Percentiles rank a stretch among this genome's conserved stretches.
These are phyloP conservation scores for Vachellia pachyceras DNA, from an alignment of 306 rosid genomes.

Conservation along the genomic window DNA sequence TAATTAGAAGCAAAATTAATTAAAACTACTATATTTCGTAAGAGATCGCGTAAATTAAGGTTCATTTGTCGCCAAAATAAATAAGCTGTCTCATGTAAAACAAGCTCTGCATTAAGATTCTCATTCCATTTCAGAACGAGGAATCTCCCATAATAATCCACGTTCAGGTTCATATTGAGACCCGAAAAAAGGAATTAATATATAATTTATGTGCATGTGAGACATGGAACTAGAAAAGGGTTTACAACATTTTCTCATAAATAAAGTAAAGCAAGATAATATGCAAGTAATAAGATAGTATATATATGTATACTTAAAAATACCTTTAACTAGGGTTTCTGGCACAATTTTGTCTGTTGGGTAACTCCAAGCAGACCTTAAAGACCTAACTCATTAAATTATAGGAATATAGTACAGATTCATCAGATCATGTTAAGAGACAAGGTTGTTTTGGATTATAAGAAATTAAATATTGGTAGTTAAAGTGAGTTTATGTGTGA, in stretches of 20 bases:
- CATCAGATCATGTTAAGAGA: slow-evolving; percentile 54
- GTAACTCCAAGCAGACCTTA: slow-evolving; percentile 46
- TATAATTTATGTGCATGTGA: slow-evolving; percentile 27
- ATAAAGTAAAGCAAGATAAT: background rate
- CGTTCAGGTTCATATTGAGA: slow-evolving; percentile 13
- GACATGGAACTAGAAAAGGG: slow-evolving; percentile 36
- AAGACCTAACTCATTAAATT: slow-evolving; percentile 37
- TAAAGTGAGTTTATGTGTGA: slow-evolving; percentile 27
- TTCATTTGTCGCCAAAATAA: slow-evolving; percentile 15
- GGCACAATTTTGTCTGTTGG: slow-evolving; percentile 49
- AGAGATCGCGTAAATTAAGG: slow-evolving; percentile 16
- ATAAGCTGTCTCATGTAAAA: slow-evolving; percentile 37
- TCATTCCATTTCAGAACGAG: slow-evolving; percentile 41
- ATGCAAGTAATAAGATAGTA: background rate
- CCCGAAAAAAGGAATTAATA: slow-evolving; percentile 1
- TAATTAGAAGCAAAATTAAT: background rate
- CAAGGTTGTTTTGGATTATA: slow-evolving; percentile 36
- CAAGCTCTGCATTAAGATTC: slow-evolving; percentile 38
- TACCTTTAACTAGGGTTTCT: slow-evolving; percentile 13
- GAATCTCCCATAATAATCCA: slow-evolving; percentile 43
- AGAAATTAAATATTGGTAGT: slow-evolving; percentile 35
- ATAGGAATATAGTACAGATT: slow-evolving; percentile 12
- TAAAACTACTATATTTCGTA: background rate
- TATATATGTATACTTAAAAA: background rate
- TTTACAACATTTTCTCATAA: slow-evolving; percentile 28